Conservation (phyloP, 129 eudicot species). For the Flaveria ramosissima region DNA sequence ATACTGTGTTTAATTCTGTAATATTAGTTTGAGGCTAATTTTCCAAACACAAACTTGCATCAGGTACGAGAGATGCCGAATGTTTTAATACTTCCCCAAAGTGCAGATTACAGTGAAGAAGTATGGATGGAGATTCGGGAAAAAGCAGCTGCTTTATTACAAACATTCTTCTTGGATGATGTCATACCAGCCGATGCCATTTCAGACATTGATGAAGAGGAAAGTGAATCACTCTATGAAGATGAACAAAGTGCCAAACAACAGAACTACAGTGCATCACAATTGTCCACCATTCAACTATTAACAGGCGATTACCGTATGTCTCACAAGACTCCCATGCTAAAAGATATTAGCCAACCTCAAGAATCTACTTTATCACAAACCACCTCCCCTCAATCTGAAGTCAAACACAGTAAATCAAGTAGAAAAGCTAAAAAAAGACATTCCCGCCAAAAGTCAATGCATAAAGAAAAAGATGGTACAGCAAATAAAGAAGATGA, state of each 20-base stretch:
- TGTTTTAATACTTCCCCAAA: slow-evolving; percentile 93
- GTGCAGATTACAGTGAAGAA: slow-evolving; percentile 99
- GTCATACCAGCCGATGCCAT: slow-evolving; percentile 62
- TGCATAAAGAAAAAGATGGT: slow-evolving; percentile 70
- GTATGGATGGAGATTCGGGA: slow-evolving; percentile 99
- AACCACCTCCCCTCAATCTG: slow-evolving; percentile 57
- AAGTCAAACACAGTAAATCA: slow-evolving; percentile 83
- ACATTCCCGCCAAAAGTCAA: slow-evolving; percentile 80
- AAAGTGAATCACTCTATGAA: slow-evolving; percentile 52
- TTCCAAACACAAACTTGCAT: slow-evolving; percentile 24
- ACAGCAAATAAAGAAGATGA: slow-evolving; percentile 71
- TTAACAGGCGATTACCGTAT: slow-evolving; percentile 46
- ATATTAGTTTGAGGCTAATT: slow-evolving; percentile 12
- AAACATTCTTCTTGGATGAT: slow-evolving; percentile 70
- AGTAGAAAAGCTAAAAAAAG: slow-evolving; percentile 92
- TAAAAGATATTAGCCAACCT: slow-evolving; percentile 51
- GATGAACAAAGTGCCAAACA: slow-evolving; percentile 45
- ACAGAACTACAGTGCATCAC: slow-evolving; percentile 48
- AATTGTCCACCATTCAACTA: slow-evolving; percentile 48
- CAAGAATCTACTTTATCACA: slow-evolving; percentile 59
- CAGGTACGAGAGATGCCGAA: slow-evolving; percentile 99
- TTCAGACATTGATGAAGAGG: slow-evolving; percentile 88
- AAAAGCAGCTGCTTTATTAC: slow-evolving; percentile 77
- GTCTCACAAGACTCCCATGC: slow-evolving; percentile 51
- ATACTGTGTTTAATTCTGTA: slow-evolving; percentile 11